phyloP scores from a whole-genome alignment of 1,284 basidiomycete genomes.

The Trichosporon sp. region DNA sequence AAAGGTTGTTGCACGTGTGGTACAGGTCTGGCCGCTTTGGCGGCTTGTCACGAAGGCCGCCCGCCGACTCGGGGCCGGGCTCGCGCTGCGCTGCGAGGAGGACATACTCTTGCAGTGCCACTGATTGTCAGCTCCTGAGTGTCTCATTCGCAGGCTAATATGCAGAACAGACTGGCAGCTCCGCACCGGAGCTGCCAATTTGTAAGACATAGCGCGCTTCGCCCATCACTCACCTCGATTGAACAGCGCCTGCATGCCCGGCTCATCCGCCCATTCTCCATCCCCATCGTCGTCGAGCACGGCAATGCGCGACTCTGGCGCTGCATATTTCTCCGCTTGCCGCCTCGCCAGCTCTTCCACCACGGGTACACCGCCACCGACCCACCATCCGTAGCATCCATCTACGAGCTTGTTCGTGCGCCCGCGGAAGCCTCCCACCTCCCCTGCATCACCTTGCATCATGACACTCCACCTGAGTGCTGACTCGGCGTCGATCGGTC shows the following conservation, averaged over 20 bases:
- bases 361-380: conserved; percentile 80
- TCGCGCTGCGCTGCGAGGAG: conserved; percentile 78
- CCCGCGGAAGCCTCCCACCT: conserved; percentile 88
- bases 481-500: conserved; percentile 57
- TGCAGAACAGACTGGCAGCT: neutral
- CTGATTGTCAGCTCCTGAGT: conserved; percentile 32
- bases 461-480: conserved; percentile 76
- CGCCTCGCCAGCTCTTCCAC: conserved; percentile 59
- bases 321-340: conserved; percentile 23
- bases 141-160: no score
- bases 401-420: conserved; percentile 97
- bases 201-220: no score
- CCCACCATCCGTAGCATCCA: conserved; percentile 99
- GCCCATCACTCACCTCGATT: conserved; percentile 48
- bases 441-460: conserved; percentile 78
- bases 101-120: conserved; percentile 81
- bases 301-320: conserved; percentile 5
- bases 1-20: conserved; percentile 83
- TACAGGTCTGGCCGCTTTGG: conserved; percentile 84
- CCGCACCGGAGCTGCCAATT: no score
- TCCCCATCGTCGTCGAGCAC: conserved; percentile 25
- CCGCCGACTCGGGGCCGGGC: conserved; percentile 47
- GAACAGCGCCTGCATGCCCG: conserved; percentile 29
- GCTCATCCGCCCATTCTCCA: conserved; percentile 26
- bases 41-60: conserved; percentile 90